Conservation (phyloP, 345 rosid species). For the Salix dunnii region DNA sequence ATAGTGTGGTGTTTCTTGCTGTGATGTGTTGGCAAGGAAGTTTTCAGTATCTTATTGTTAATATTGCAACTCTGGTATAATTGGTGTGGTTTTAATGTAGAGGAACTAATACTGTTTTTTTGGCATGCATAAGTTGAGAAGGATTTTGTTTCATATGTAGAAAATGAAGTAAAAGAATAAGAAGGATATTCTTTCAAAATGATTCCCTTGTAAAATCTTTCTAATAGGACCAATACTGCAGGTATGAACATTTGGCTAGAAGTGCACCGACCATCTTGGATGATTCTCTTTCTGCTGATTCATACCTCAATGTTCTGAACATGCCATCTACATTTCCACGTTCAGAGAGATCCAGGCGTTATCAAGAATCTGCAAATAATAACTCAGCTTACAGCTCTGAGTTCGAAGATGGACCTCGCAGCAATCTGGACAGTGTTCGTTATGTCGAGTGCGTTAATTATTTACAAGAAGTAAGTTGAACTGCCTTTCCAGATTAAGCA, state of each 20-base stretch:
- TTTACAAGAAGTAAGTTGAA: conserved; percentile 74
- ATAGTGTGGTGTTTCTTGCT: background rate
- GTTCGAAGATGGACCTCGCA: conserved; percentile 77
- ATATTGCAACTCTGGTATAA: background rate
- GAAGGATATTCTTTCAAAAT: background rate
- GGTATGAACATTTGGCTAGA: conserved; percentile 96
- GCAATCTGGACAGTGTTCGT: conserved; percentile 78
- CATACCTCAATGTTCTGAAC: conserved; percentile 84
- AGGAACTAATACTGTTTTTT: background rate
- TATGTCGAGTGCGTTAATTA: conserved; percentile 74
- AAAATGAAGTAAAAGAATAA: background rate
- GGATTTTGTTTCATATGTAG: background rate
- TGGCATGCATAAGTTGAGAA: background rate
- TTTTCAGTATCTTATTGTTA: background rate
- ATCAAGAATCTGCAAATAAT: conserved; percentile 51
- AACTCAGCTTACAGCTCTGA: conserved; percentile 44
- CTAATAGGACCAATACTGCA: conserved; percentile 25
- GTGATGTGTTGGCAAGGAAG: background rate
- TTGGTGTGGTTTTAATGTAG: background rate
- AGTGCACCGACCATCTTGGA: conserved; percentile 97
- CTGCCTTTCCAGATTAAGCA: background rate
- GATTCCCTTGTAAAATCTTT: background rate
- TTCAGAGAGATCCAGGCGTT: conserved; percentile 79
- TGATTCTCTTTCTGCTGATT: conserved; percentile 95
- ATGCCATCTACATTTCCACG: conserved; percentile 98